Percentiles rank a stretch among this genome's conserved stretches.
Conservation (phyloP, 139 green algal species). For the Monoraphidium neglectum region DNA sequence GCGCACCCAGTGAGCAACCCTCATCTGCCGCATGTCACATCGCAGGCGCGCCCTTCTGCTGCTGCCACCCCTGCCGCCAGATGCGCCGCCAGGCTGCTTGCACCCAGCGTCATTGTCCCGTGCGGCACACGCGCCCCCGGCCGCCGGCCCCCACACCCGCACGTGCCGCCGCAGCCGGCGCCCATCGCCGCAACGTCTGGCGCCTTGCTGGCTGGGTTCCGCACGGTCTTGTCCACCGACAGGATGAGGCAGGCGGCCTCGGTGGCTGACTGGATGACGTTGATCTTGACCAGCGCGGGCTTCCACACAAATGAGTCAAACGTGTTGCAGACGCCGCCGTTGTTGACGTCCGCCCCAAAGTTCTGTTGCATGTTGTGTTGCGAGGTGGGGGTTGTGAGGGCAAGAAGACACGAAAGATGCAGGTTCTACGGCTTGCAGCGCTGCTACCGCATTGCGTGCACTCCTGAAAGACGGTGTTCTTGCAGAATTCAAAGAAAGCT, state of each 20-base stretch:
- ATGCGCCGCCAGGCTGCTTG: neutral
- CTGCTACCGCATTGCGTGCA: too few relatives aligned
- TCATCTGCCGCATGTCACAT: too few relatives aligned
- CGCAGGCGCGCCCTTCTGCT: too few relatives aligned
- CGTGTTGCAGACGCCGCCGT: conserved; percentile 93
- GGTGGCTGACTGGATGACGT: conserved; percentile 88
- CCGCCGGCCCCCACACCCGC: conserved; percentile 36
- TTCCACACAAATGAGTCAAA: conserved; percentile 97
- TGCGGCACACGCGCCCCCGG: conserved; percentile 46
- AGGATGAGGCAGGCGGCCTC: conserved; percentile 97
- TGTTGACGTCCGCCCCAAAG: conserved; percentile 97
- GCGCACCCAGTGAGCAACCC: too few relatives aligned
- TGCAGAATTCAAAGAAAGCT: too few relatives aligned
- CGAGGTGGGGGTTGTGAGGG: too few relatives aligned
- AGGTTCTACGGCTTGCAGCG: too few relatives aligned
- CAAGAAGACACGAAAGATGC: too few relatives aligned
- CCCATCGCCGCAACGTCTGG: conserved; percentile 48
- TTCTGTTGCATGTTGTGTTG: too few relatives aligned
- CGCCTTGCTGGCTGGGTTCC: conserved; percentile 83
- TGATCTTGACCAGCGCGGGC: conserved; percentile 92
- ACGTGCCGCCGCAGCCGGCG: conserved; percentile 28
- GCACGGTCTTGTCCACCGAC: conserved; percentile 96
- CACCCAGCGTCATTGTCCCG: conserved; percentile 42
- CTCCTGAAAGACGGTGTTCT: too few relatives aligned
- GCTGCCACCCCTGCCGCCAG: too few relatives aligned